Evolutionary conservation across 805 yeast species (phyloP), one percentile per base, ranked within the genome.

Genomic region (Candida nanaspora): DNA sequence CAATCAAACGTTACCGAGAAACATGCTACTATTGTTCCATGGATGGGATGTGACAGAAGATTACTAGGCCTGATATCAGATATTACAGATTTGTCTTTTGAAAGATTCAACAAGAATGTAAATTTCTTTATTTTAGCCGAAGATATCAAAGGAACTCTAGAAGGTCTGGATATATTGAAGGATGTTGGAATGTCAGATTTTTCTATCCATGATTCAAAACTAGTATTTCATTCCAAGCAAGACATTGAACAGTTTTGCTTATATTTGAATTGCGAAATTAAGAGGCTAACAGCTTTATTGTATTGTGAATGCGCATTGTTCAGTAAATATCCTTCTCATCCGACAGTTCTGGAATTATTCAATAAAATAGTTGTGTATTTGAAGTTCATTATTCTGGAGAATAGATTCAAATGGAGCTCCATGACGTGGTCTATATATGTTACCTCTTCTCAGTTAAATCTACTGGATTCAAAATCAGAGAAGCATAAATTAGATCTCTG

Each of bases 21-120:
- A 6, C 19, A 18, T 3, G 25, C 25, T 11, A 23, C 31, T 6
- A 15, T 32, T 9, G 49, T 56, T 13, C 50, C 62, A 25, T 61
- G 66, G 66, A 58, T 55, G 55, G 66, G 65, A 13, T 59, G 65
- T 41, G 62, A 60, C 33, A 43, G 49, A 31, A 37, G 46, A 7
- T 42, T 61, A 33, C 37, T 60, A 2, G 48, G 49, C 27, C 45
- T 55, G 6, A 51, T 61, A 13, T 48, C 61, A 6, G 62, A 60
- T 34, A 58, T 60, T 21, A 61, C 66, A 8, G 65, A 61, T 39
- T 44, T 61, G 26, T 60, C 65, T 7, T 50, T 57, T 31, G 63
- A 59, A 39, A 47, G 62, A 37, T 39, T 37, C n/a, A 28, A 28
- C n/a, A 7, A 5, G 6, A n/a, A 9, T 7, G 8, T 10, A 15